Evolutionary conservation across 805 yeast species (phyloP).

Genomic region (Tetrapisispora pingtungensis): DNA sequence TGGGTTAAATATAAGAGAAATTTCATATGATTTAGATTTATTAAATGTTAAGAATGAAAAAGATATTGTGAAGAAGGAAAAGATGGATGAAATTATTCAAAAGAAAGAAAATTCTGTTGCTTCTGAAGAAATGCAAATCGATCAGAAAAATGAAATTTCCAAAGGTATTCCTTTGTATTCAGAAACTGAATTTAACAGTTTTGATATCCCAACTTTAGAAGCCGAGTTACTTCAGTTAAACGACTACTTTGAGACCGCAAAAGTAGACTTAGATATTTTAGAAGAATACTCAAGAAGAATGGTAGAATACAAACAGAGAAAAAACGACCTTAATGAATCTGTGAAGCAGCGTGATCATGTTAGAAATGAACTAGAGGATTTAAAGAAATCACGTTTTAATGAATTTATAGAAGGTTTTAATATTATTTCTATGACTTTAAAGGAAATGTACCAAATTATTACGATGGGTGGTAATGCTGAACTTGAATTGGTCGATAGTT

Average conservation of each 20-base stretch:
- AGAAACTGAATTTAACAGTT: conserved; percentile 39
- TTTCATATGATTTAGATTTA: conserved; percentile 26
- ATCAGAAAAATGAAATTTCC: conserved; percentile 14
- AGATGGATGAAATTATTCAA: not conserved
- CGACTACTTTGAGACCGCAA: conserved; percentile 42
- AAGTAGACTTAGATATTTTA: conserved; percentile 63
- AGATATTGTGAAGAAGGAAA: not conserved
- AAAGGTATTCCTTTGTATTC: conserved; percentile 34
- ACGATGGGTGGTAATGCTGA: conserved; percentile 99
- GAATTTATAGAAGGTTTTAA: conserved; percentile 93
- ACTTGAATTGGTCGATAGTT: conserved; percentile 83
- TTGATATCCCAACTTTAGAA: conserved; percentile 42
- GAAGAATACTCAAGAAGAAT: conserved; percentile 65
- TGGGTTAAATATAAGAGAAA: conserved; percentile 43
- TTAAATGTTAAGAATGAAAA: conserved; percentile 1
- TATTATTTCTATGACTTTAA: conserved; percentile 73
- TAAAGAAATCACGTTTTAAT: conserved; percentile 63
- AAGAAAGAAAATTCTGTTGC: not conserved
- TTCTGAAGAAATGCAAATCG: conserved; percentile 20
- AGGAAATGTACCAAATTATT: conserved; percentile 96
- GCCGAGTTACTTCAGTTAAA: conserved; percentile 47
- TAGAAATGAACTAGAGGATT: conserved; percentile 51
- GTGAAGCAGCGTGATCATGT: conserved; percentile 55
- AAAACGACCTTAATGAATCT: conserved; percentile 57
- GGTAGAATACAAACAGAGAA: conserved; percentile 53